Conservation (phyloP, 2,329 filamentous ascomycete species). For the Pseudogymnoascus sp. region DNA sequence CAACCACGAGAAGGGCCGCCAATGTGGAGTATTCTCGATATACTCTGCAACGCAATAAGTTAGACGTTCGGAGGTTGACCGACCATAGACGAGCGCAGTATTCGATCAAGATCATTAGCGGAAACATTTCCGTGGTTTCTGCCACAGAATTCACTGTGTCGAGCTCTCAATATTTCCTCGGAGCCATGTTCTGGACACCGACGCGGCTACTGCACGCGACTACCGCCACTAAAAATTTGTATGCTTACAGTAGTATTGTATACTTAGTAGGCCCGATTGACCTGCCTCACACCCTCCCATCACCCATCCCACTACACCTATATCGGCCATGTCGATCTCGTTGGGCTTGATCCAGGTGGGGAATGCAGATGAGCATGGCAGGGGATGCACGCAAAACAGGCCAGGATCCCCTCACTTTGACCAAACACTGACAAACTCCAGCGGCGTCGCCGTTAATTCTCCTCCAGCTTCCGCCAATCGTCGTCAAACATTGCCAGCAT, state of each 20-base stretch:
- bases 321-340: not conserved
- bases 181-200: not conserved
- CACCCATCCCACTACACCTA: not conserved
- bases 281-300: not conserved
- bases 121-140: not conserved
- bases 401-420: not conserved
- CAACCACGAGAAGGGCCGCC: not conserved
- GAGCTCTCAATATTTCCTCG: not conserved
- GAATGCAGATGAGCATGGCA: not conserved
- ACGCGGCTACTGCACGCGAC: conserved; percentile 1
- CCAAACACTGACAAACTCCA: not conserved
- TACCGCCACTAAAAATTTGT: not conserved
- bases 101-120: not conserved
- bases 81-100: not conserved
- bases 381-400: not conserved
- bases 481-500: not conserved
- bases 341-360: not conserved
- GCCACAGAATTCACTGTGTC: too few relatives aligned
- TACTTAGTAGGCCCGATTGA: not conserved
- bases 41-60: too few relatives aligned
- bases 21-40: not conserved
- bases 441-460: not conserved
- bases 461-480: not conserved
- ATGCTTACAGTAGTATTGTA: not conserved
- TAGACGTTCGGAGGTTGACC: too few relatives aligned